phyloP scores from a whole-genome alignment of 225 moss, liverwort and hornwort genomes.

The Neckera pumila region DNA sequence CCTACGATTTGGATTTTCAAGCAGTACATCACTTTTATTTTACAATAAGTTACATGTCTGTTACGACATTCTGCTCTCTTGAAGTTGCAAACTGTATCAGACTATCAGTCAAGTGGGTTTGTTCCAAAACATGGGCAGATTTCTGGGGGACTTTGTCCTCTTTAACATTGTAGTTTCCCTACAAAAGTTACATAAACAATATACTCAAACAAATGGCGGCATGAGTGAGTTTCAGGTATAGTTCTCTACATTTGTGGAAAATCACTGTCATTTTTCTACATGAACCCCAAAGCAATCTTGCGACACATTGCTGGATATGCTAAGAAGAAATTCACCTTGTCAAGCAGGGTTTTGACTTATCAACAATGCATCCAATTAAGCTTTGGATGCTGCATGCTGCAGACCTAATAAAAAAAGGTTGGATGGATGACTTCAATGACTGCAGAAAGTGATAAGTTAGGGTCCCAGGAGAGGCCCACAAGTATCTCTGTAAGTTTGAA shows the following conservation, averaged over 20 bases:
- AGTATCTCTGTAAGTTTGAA: no score
- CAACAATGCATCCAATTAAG: neutral
- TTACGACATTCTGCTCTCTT: neutral
- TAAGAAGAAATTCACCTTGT: no score
- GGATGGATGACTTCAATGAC: no score
- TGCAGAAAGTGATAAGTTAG: no score
- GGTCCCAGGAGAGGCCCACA: no score
- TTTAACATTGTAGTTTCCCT: no score
- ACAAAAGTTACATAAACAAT: neutral
- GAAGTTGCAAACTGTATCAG: neutral
- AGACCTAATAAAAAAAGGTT: no score
- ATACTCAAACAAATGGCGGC: neutral
- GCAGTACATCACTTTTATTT: no score
- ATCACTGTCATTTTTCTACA: no score
- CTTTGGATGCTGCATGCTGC: no score
- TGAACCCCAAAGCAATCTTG: neutral
- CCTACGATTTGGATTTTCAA: neutral
- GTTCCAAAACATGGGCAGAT: neutral
- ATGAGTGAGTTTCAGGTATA: neutral
- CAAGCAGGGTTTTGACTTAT: neutral
- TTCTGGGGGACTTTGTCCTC: neutral
- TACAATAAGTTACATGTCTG: neutral
- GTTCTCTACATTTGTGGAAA: neutral
- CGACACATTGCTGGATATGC: neutral
- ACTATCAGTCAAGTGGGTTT: neutral